Evolutionary conservation across 495 filamentous ascomycete genomes (phyloP), one percentile per base, ranked within the genome.

Genomic region (Penicillium diatomitis): DNA sequence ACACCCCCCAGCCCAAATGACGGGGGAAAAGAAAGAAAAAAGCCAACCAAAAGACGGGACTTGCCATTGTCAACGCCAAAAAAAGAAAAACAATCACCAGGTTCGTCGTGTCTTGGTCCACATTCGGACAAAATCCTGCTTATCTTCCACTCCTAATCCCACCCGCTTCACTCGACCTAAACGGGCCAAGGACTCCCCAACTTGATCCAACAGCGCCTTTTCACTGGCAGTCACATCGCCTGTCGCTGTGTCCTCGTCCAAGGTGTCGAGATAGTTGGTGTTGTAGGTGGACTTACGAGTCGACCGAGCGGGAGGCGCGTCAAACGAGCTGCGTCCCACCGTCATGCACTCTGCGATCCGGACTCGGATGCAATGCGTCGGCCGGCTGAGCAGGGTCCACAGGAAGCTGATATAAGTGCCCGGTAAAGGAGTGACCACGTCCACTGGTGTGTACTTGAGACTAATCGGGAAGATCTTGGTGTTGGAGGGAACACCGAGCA

Each of bases 101-200:
- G 48, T 62, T 46, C 62, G 58, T 38, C 65, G 53, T 40, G 58
- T 73, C 58, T 66, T 75, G 31, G 54, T 70, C 85, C 78, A 90
- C 44, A 77, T 58, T 5, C 54, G 47, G 0, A 94, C 77, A 70
- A 97, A 97, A 9, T 78, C 81, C 48, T 75, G 69, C 72, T 99
- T 99, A 37, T 96, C 90, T 58, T 66, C 68, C 49, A 94, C 71
- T 2, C 87, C 86, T 62, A 99, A 62, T 0, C 82, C 88, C 10
- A 99, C 87, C 35, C 94, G 74, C 76, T 91, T 96, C n/a, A 88
- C 89, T 50, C 92, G 75, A 1, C 88, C 90, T 49, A 99, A 65
- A 34, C 91, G 71, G n/a, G 94, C 91, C 42, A 99, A 68, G 9
- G 89, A 82, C 38, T 97, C 92, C 2, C 79, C 87, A 8, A 96